Evolutionary conservation across 108 stramenopile genomes (phyloP).

Genomic region (Cafeteria roenbergensis): DNA sequence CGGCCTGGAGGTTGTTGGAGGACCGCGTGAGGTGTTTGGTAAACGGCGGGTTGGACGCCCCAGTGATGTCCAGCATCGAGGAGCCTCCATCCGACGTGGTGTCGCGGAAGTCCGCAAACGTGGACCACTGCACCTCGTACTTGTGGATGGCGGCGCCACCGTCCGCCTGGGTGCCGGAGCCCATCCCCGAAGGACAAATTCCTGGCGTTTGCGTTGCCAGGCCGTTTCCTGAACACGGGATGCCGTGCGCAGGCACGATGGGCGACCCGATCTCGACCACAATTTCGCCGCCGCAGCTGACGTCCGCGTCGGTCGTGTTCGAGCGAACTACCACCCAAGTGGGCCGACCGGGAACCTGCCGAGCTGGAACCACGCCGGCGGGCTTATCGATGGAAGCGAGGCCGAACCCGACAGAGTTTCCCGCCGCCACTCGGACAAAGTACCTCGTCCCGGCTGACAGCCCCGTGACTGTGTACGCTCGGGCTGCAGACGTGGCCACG

Average conservation of each 20-base stretch:
- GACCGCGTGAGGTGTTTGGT: constrained; percentile 13
- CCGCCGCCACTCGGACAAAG: constrained; percentile 53
- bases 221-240: constrained; percentile 49
- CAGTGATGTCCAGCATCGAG: constrained; percentile 7
- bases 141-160: constrained; percentile 54
- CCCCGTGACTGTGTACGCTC: constrained; percentile 44
- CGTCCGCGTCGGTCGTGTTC: constrained; percentile 23
- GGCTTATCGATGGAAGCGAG: constrained; percentile 32
- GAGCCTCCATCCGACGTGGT: constrained; percentile 23
- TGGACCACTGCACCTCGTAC: constrained; percentile 57
- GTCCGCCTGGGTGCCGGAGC: constrained; percentile 41
- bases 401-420: constrained; percentile 42
- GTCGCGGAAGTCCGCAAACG: constrained; percentile 39
- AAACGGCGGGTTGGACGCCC: constrained; percentile 16
- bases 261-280: constrained; percentile 53
- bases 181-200: constrained; percentile 49
- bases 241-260: constrained; percentile 50
- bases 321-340: constrained; percentile 20
- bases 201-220: constrained; percentile 31
- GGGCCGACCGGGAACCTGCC: constrained; percentile 53
- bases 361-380: constrained; percentile 25
- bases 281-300: constrained; percentile 28
- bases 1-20: constrained; percentile 22
- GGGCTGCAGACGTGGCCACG: constrained; percentile 30
- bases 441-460: constrained; percentile 36